These are phyloP conservation scores for Pseudocercospora crystallina DNA, from an alignment of 2,329 filamentous ascomycete species.

Conservation along the genomic window DNA sequence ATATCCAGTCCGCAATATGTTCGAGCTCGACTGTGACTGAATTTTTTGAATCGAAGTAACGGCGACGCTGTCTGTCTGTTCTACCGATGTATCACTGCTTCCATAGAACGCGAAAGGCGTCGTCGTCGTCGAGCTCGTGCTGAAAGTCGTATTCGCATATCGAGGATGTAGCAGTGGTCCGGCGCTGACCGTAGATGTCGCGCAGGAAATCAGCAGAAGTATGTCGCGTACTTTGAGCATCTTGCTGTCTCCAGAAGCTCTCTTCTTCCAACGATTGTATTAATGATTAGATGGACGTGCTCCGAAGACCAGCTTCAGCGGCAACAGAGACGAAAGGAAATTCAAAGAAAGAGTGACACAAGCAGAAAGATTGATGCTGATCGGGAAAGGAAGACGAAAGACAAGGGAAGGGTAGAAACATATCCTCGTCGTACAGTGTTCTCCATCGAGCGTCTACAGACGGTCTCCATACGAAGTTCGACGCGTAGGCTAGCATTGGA, in stretches of 20 bases:
- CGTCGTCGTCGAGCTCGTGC: neutral
- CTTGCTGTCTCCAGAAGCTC: neutral
- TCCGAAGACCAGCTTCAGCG: slow-evolving; percentile 31
- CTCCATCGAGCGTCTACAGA: too few species aligned
- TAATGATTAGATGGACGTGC: slow-evolving; percentile 19
- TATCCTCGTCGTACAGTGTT: too few species aligned
- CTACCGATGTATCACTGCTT: too few species aligned
- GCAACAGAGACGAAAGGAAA: slow-evolving; percentile 14
- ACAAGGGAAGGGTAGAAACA: neutral
- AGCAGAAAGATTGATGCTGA: slow-evolving; percentile 10
- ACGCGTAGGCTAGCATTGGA: slow-evolving; percentile 5
- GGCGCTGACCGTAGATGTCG: slow-evolving; percentile 7
- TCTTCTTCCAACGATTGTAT: neutral
- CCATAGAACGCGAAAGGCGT: neutral
- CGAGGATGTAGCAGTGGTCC: slow-evolving; percentile 13
- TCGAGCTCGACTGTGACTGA: too few species aligned
- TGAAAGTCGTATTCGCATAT: slow-evolving; percentile 20
- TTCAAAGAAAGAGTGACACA: slow-evolving; percentile 17
- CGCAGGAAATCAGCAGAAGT: slow-evolving; percentile 17
- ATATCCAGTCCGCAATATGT: too few species aligned
- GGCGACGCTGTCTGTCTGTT: too few species aligned
- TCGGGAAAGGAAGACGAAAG: slow-evolving; percentile 4
- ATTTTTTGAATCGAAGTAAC: too few species aligned
- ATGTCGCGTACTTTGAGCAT: slow-evolving; percentile 15
- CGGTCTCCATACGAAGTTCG: neutral